Evolutionary conservation across 768 basidiomycete species (phyloP).

Genomic region (Xerocomellus amylosporus): DNA sequence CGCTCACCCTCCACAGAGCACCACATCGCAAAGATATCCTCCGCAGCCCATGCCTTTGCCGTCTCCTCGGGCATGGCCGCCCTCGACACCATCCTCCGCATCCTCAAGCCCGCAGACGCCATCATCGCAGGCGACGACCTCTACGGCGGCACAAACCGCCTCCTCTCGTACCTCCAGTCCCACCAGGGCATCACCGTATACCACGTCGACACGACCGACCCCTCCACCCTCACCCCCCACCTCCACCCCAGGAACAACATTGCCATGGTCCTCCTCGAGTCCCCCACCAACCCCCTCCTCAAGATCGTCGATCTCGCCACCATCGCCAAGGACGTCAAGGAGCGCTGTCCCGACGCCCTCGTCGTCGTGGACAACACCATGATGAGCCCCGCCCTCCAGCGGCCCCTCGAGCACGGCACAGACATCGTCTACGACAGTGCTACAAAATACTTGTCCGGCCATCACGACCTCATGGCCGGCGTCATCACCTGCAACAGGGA

Average conservation of each 20-base stretch:
- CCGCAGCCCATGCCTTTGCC: conserved; percentile 83
- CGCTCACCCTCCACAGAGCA: conserved; percentile 63
- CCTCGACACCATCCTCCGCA: conserved; percentile 88
- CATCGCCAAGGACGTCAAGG: conserved; percentile 83
- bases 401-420: conserved; percentile 92
- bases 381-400: conserved; percentile 98
- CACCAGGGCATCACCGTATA: conserved; percentile 88
- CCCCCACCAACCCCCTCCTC: conserved; percentile 94
- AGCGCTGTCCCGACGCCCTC: conserved; percentile 73
- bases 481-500: conserved; percentile 90
- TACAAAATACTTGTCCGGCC: conserved; percentile 96
- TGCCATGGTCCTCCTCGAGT: conserved; percentile 94
- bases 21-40: conserved; percentile 95
- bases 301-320: conserved; percentile 88
- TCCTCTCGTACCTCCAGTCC: conserved; percentile 82
- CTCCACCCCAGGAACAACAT: conserved; percentile 68
- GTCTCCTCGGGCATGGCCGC: conserved; percentile 99
- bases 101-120: conserved; percentile 94
- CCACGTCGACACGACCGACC: conserved; percentile 90
- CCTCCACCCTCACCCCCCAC: conserved; percentile 56
- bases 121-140: conserved; percentile 96
- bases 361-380: conserved; percentile 97
- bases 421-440: conserved; percentile 98
- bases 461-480: conserved; percentile 99
- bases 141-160: conserved; percentile 96